phyloP scores from a whole-genome alignment of 192 early-diverging fungal genomes.

The Podila clonocystis region DNA sequence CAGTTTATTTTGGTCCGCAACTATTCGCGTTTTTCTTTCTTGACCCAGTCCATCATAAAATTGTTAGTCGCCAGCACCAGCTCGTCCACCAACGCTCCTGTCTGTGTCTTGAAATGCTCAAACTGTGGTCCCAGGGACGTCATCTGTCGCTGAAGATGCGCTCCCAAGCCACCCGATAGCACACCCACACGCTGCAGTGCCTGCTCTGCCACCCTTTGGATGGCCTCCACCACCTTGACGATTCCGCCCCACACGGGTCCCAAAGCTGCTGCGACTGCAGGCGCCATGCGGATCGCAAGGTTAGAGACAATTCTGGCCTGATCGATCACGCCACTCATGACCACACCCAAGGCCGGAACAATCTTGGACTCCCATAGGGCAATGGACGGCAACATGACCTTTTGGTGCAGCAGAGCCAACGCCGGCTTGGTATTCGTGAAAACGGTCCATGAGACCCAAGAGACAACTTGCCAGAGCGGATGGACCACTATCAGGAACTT shows the following conservation, averaged over 20 bases:
- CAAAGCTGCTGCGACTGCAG: neutral
- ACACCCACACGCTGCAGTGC: neutral
- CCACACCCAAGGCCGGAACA: neutral
- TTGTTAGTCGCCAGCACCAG: constrained; percentile 13
- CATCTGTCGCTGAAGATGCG: constrained; percentile 10
- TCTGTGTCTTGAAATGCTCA: constrained; percentile 22
- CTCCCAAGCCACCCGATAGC: constrained; percentile 21
- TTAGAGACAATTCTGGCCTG: constrained; percentile 1
- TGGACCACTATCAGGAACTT: constrained; percentile 18
- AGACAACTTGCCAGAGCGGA: constrained; percentile 22
- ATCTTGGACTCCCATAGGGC: constrained; percentile 20
- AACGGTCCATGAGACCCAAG: constrained; percentile 26
- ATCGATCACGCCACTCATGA: neutral
- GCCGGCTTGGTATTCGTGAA: constrained; percentile 1
- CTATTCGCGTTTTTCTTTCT: constrained; percentile 42
- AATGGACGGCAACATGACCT: constrained; percentile 5
- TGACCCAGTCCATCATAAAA: constrained; percentile 49
- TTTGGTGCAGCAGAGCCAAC: constrained; percentile 8
- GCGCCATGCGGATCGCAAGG: neutral
- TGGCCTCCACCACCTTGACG: constrained; percentile 4
- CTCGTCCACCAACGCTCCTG: constrained; percentile 22
- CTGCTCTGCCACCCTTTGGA: constrained; percentile 3
- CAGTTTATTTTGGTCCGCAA: neutral
- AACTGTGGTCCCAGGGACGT: constrained; percentile 18
- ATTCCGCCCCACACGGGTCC: constrained; percentile 26